These are phyloP conservation scores for Trichoderma sp. DNA, from an alignment of 2,329 filamentous ascomycete genomes.

Conservation along the genomic window DNA sequence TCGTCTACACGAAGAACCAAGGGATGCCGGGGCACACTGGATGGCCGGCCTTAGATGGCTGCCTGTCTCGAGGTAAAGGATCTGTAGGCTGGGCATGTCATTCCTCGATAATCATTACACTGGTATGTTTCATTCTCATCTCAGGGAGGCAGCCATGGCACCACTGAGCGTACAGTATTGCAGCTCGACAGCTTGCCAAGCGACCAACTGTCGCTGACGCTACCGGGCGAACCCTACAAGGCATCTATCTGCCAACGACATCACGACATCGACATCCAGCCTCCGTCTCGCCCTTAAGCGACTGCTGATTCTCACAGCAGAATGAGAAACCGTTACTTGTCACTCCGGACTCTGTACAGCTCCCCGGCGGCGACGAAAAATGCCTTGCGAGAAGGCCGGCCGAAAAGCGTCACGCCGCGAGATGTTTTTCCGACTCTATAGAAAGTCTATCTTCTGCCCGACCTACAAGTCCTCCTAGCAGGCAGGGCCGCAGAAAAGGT, in stretches of 20 bases:
- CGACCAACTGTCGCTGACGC: not conserved
- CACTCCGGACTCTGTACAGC: no score
- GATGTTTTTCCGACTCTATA: not conserved
- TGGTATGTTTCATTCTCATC: not conserved
- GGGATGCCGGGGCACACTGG: no score
- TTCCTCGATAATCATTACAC: not conserved
- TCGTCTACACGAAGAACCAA: no score
- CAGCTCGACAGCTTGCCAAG: no score
- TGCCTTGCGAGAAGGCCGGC: slow-evolving; percentile 18
- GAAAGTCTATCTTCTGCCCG: not conserved
- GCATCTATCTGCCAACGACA: no score
- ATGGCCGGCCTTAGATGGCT: no score
- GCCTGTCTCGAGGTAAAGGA: no score
- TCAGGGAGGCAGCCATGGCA: slow-evolving; percentile 5
- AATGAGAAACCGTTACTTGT: no score
- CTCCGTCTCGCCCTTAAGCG: not conserved
- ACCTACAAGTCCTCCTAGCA: not conserved
- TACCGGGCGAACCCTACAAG: no score
- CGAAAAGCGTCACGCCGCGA: not conserved
- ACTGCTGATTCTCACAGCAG: not conserved
- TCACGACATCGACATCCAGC: no score
- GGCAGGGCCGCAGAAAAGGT: slow-evolving; percentile 26
- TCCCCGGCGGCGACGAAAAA: not conserved
- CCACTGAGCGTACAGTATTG: not conserved
- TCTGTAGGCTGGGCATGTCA: not conserved